These are phyloP conservation scores for Ophiostoma sp. DNA, from an alignment of 2,329 filamentous ascomycete genomes.

Conservation along the genomic window DNA sequence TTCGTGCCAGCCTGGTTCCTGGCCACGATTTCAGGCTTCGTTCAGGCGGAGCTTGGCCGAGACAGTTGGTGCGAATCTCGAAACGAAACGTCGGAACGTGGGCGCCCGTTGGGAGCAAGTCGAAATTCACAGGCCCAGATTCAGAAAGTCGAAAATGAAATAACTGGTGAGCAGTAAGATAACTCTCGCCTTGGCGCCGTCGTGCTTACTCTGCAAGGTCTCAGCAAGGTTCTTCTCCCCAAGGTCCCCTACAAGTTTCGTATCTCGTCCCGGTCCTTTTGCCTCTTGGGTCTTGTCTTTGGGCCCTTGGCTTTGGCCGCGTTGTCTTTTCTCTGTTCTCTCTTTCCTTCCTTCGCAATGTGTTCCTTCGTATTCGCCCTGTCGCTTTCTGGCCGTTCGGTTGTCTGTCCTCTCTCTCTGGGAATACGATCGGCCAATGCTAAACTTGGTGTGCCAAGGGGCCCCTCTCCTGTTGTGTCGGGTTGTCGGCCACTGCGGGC, in stretches of 20 bases:
- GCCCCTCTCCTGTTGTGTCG: neutral
- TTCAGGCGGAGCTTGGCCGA: neutral
- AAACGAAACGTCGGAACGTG: conserved; percentile 9
- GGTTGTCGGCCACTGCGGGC: neutral
- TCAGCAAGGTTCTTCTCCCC: neutral
- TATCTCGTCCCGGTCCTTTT: neutral
- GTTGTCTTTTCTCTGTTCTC: neutral
- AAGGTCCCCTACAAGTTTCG: conserved; percentile 6
- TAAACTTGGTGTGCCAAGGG: conserved; percentile 1
- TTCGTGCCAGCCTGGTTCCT: neutral
- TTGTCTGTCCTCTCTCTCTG: neutral
- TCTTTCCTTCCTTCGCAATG: neutral
- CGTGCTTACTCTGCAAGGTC: neutral
- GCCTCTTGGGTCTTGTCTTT: neutral
- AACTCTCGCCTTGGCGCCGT: neutral
- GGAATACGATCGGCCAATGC: conserved; percentile 2
- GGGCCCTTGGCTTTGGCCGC: neutral
- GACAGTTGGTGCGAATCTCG: neutral
- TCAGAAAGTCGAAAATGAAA: conserved; percentile 1
- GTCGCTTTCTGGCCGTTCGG: neutral
- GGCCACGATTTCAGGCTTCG: neutral
- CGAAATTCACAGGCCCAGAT: neutral
- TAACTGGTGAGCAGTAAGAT: neutral
- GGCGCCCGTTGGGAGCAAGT: conserved; percentile 1
- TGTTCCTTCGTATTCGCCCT: conserved; percentile 11